Base-by-base conservation (phyloP, 1,284 basidiomycete species). In the Rhodotorula sp. region DNA sequence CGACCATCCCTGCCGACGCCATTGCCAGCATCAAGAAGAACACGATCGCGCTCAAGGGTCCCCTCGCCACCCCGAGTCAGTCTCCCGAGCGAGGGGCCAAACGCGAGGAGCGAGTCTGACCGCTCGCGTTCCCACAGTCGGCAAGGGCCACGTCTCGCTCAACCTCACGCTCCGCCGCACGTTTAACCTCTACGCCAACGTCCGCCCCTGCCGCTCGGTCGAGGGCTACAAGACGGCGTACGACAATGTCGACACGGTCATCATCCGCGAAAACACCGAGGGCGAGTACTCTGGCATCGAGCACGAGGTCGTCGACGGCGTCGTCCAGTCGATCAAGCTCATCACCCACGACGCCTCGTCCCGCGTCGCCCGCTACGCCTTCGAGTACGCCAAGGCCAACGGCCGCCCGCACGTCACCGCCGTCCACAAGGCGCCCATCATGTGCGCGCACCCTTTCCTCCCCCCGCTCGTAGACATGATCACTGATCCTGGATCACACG, bases 231-330 rank as follows among this genome's bases (percentile, higher is more conserved):
- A 97, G 86, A 99, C 97, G 0, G 91, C 95, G 13, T 98, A 99
- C 81, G 95, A 98, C 82, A 90, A 98, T 80, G 97, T 99, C 77
- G 91, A 99, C 86, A 96, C 92, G 42, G 96, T 97, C 64, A 86
- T 99, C 77, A 99, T 99, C 82, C 92, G 97, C 80, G 97, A 99
- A 85, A 99, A 99, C 84, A 99, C 97, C 45, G 97, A 99, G 84
- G 97, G 97, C 80, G 97, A 99, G 84, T 99, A 99, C 85, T 98
- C 95, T 75, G 96, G 96, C 77, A 97, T 98, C 79, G 96, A 98
- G 84, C 96, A 98, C 83, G 94, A 97, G 88, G 90, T 97, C 70
- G 90, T 99, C 77, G 93, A 97, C 78, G 97, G 97, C 76, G 97
- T 99, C 74, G 97, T 99, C 56, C 97, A 99, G 84, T 97, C 93